Conservation (phyloP, 2,329 filamentous ascomycete genomes). For the Xylariomycetidae sp. region DNA sequence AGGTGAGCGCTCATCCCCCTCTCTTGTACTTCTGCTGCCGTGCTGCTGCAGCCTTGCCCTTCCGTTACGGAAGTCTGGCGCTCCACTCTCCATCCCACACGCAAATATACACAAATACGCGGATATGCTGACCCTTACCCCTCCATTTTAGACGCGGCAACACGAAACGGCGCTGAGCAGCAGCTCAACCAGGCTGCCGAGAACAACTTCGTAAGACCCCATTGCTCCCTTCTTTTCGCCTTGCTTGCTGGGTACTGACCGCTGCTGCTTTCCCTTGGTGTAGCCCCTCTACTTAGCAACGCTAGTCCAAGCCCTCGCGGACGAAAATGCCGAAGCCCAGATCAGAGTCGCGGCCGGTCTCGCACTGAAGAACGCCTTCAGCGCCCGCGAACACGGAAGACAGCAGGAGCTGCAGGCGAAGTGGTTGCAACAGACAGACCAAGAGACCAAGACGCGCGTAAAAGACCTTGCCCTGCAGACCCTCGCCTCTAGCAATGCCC, state of each 20-base stretch:
- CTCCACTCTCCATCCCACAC: constrained; percentile 1
- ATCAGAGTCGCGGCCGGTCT: constrained; percentile 94
- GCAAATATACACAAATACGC: no score
- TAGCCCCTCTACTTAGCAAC: constrained; percentile 84
- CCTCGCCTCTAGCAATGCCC: constrained; percentile 68
- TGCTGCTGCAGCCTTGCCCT: constrained; percentile 9
- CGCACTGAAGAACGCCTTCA: constrained; percentile 97
- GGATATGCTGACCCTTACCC: constrained; percentile 31
- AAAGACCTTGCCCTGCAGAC: constrained; percentile 90
- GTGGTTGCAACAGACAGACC: constrained; percentile 81
- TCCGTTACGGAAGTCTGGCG: constrained; percentile 4
- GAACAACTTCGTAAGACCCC: constrained; percentile 90
- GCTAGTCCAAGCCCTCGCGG: constrained; percentile 88
- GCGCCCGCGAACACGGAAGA: constrained; percentile 80
- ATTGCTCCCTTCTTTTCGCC: constrained; percentile 21
- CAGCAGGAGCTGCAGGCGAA: constrained; percentile 87
- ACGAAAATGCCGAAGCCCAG: constrained; percentile 74
- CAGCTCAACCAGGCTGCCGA: constrained; percentile 90
- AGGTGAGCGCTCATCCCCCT: constrained; percentile 53
- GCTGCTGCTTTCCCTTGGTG: constrained; percentile 7
- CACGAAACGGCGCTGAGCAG: constrained; percentile 87
- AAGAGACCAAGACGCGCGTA: constrained; percentile 76
- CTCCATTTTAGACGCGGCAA: constrained; percentile 64
- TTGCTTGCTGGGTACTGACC: constrained; percentile 9
- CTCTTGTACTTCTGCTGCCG: no score